These are phyloP conservation scores for Allantophomopsis cytisporea DNA, from an alignment of 2,329 filamentous ascomycete genomes.

Conservation along the genomic window DNA sequence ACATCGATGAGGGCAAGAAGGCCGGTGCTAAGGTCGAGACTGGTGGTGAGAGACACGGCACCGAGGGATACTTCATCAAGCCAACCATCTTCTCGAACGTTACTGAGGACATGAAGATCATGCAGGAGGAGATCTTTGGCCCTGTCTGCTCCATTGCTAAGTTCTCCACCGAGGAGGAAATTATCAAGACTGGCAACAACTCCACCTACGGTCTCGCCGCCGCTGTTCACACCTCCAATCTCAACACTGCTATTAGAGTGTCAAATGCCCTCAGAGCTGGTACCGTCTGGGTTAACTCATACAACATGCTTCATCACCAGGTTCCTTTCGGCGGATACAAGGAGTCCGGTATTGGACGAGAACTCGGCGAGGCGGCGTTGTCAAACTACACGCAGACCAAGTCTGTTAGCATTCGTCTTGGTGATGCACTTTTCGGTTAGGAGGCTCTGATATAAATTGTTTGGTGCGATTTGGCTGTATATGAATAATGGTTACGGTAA, in stretches of 20 bases:
- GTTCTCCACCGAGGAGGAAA: slow-evolving; percentile 56
- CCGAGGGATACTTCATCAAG: slow-evolving; percentile 59
- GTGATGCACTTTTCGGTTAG: slow-evolving; percentile 25
- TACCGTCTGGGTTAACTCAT: slow-evolving; percentile 20
- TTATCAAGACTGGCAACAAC: slow-evolving; percentile 47
- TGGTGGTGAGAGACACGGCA: slow-evolving; percentile 52
- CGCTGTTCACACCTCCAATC: slow-evolving; percentile 52
- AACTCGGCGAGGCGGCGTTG: slow-evolving; percentile 56
- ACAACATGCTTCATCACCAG: slow-evolving; percentile 62
- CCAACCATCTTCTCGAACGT: slow-evolving; percentile 63
- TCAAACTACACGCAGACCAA: slow-evolving; percentile 58
- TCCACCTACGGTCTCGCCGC: slow-evolving; percentile 55
- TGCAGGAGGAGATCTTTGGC: slow-evolving; percentile 64
- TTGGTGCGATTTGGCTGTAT: too few species aligned
- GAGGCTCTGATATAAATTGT: too few species aligned
- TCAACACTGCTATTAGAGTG: slow-evolving; percentile 55
- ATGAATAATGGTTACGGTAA: too few species aligned
- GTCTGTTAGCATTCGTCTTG: slow-evolving; percentile 44
- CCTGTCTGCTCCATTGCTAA: slow-evolving; percentile 59
- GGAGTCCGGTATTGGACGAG: slow-evolving; percentile 64
- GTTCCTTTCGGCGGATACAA: slow-evolving; percentile 64
- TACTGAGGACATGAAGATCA: slow-evolving; percentile 59
- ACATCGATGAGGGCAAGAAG: slow-evolving; percentile 51
- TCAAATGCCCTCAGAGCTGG: slow-evolving; percentile 50
- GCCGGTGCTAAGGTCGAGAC: slow-evolving; percentile 49